Conservation (phyloP, 441 rosid genomes). For the Cnidoscolus chayamansa region DNA sequence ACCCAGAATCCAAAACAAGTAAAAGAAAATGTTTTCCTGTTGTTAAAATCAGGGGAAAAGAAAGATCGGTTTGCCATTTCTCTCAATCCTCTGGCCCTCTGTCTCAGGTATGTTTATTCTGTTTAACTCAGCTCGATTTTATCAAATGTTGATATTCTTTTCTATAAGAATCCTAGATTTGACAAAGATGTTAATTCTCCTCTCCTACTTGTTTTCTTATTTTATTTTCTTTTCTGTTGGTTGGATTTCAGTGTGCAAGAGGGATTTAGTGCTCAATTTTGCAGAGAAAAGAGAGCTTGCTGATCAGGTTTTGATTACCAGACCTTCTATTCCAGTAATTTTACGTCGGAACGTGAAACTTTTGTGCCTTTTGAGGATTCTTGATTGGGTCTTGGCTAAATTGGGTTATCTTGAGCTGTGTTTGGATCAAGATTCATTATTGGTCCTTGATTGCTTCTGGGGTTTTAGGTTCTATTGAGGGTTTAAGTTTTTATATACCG, state of each 20-base stretch:
- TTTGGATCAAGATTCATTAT: slow-evolving; percentile 30
- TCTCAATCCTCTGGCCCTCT: slow-evolving; percentile 11
- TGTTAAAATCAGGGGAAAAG: slow-evolving; percentile 5
- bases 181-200: neutral
- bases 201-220: too few species aligned
- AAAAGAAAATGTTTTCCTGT: slow-evolving; percentile 13
- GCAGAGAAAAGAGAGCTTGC: slow-evolving; percentile 19
- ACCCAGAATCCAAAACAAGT: slow-evolving; percentile 13
- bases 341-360: slow-evolving; percentile 24
- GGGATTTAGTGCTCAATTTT: slow-evolving; percentile 24
- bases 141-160: neutral
- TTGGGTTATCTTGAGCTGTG: slow-evolving; percentile 34
- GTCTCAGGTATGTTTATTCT: slow-evolving; percentile 30
- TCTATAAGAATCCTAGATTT: slow-evolving; percentile 37
- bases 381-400: slow-evolving; percentile 23
- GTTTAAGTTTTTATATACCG: slow-evolving; percentile 19
- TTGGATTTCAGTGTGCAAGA: slow-evolving; percentile 20
- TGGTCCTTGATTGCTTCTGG: slow-evolving; percentile 22
- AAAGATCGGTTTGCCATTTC: slow-evolving; percentile 4
- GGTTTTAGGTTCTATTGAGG: slow-evolving; percentile 23
- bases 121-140: neutral
- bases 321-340: slow-evolving; percentile 8
- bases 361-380: slow-evolving; percentile 25
- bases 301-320: slow-evolving; percentile 15
- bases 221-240: neutral